Evolutionary conservation across 31 red algal genomes (phyloP), one percentile per base, ranked within the genome.

Genomic region (Asparagopsis taxiformis): DNA sequence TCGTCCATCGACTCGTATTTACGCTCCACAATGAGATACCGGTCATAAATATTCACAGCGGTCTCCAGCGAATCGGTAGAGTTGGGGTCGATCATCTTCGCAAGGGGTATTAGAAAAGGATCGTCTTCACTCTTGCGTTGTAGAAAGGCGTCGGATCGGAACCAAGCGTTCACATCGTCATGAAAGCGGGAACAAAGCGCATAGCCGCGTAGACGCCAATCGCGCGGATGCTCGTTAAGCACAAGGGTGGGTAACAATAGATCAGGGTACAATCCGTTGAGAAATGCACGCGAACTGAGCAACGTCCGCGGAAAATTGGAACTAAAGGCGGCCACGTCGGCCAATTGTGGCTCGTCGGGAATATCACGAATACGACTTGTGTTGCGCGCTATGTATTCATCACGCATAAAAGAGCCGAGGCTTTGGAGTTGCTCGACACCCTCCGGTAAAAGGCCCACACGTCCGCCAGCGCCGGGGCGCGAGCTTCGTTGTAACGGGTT

Each of bases 21-120:
- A 33, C 59, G 49, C 24, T 61, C 32, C 2, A 71, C 39, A 59
- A 84, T 64, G 15, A 64, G 37, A 44, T 88, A 79, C 22, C 61
- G 30, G 66, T 91, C 88, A 33, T 91, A 91, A 13, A 82, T 49
- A 44, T 91, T 91, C 23, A 91, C 83, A 20, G 73, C 55, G 26
- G 69, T 38, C 62, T 58, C 59, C 23, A 85, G 57, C 0, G 25
- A 8, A 29, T 0, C 21, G 7, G 31, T 17, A 43, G 70, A 23
- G 48, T 28, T 26, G 48, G n/a, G n/a, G n/a, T n/a, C 72, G 2
- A 59, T 24, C 24, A 29, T 54, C 11, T 50, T 60, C 31, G 69
- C 65, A 25, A 86, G 39, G 1, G 59, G 43, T 33, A 23, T 21
- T 8, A 71, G 50, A 24, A 60, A 68, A 4, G 30, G 35, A 20